Evolutionary conservation across 2,329 filamentous ascomycete species (phyloP).

Genomic region (Fusarium begoniae): DNA sequence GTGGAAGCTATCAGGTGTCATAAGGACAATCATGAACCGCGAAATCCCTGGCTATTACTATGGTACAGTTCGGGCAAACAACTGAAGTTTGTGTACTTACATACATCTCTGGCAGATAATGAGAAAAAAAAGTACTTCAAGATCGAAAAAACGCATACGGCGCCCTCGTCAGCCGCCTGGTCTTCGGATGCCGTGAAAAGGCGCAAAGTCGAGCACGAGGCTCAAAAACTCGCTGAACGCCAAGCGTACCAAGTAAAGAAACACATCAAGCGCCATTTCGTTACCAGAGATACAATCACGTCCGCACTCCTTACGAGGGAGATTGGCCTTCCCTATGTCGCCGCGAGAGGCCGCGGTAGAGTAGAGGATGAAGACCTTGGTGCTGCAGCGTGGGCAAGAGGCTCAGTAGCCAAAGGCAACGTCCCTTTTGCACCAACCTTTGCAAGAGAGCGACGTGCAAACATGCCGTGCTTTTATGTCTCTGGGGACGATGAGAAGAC

Average conservation of each 20-base stretch:
- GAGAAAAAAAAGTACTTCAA: conserved; percentile 75
- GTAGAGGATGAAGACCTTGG: conserved; percentile 39
- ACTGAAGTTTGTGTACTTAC: not conserved
- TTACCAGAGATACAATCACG: conserved; percentile 47
- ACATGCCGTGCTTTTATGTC: conserved; percentile 54
- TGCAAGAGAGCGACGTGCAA: conserved; percentile 41
- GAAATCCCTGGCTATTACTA: conserved; percentile 65
- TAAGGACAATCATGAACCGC: conserved; percentile 42
- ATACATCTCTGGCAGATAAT: conserved; percentile 50
- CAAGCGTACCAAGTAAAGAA: conserved; percentile 46
- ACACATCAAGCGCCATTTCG: conserved; percentile 52
- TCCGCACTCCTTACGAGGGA: conserved; percentile 43
- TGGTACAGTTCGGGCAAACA: conserved; percentile 47
- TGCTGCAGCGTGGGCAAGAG: conserved; percentile 51
- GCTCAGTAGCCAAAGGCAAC: conserved; percentile 52
- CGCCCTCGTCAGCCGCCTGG: conserved; percentile 61
- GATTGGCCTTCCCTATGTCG: conserved; percentile 21
- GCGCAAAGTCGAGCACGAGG: conserved; percentile 57
- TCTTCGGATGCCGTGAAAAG: conserved; percentile 67
- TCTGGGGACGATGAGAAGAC: conserved; percentile 50
- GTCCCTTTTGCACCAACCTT: conserved; percentile 48
- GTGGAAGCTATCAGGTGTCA: not conserved
- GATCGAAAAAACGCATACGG: conserved; percentile 66
- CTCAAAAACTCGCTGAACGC: conserved; percentile 38
- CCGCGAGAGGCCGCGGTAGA: conserved; percentile 35